phyloP scores from a whole-genome alignment of 2,329 filamentous ascomycete species.

The Penicillium sp. region DNA sequence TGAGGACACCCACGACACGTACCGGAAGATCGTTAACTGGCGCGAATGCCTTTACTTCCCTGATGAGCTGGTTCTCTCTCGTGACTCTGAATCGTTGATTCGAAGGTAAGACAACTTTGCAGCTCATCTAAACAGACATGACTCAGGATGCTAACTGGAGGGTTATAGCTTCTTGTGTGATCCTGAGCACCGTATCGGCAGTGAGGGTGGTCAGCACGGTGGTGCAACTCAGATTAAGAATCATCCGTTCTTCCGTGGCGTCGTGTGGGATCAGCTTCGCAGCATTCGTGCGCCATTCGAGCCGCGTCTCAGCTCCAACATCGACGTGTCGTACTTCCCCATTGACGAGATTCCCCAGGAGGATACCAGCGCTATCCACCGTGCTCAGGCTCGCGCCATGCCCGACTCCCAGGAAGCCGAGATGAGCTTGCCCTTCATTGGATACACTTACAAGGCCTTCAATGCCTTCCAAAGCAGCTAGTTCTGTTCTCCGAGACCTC shows the following conservation, averaged over 20 bases:
- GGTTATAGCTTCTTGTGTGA: conserved; percentile 77
- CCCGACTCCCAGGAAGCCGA: conserved; percentile 77
- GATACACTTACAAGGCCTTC: conserved; percentile 97
- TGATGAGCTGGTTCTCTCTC: conserved; percentile 82
- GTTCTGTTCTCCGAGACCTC: conserved; percentile 18
- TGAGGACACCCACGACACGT: conserved; percentile 94
- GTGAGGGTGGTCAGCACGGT: conserved; percentile 53
- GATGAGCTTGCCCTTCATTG: conserved; percentile 93
- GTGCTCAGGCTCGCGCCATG: conserved; percentile 71
- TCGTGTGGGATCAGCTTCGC: conserved; percentile 88
- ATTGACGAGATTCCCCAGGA: conserved; percentile 98
- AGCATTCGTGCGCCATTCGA: conserved; percentile 94
- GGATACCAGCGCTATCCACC: conserved; percentile 80
- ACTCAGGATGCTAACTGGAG: conserved; percentile 22
- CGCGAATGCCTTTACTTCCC: conserved; percentile 92
- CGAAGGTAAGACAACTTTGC: conserved; percentile 59
- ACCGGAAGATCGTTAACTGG: conserved; percentile 99
- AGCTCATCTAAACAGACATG: conserved; percentile 3
- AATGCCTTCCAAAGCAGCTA: conserved; percentile 54
- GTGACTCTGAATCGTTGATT: conserved; percentile 87
- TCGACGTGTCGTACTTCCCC: conserved; percentile 97
- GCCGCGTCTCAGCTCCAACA: conserved; percentile 83
- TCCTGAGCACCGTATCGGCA: conserved; percentile 83
- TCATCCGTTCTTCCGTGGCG: conserved; percentile 94
- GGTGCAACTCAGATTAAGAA: conserved; percentile 88